Evolutionary conservation across 2,329 filamentous ascomycete species (phyloP).

Genomic region (Leptosphaerulina australis): DNA sequence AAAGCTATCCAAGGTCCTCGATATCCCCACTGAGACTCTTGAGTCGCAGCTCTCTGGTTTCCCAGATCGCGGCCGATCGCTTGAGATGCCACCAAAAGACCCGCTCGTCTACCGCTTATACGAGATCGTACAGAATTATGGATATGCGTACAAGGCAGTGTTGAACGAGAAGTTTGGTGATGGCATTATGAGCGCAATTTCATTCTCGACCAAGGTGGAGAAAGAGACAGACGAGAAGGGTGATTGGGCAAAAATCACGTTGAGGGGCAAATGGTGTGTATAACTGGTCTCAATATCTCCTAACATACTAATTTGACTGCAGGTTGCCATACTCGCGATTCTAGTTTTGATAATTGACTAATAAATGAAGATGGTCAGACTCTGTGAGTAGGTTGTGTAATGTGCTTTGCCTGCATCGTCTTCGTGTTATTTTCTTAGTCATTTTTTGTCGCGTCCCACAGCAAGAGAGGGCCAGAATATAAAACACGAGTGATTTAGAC

Average conservation of each 20-base stretch:
- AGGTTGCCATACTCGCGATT: conserved; percentile 59
- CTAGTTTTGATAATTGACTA: conserved; percentile 27
- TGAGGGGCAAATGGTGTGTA: conserved; percentile 79
- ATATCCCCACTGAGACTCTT: conserved; percentile 63
- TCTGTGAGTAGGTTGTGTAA: no score
- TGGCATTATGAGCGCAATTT: conserved; percentile 96
- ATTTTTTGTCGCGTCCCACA: no score
- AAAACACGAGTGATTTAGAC: no score
- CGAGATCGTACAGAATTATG: conserved; percentile 96
- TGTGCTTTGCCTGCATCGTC: no score
- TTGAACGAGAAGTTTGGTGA: conserved; percentile 83
- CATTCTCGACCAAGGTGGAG: conserved; percentile 87
- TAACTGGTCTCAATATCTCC: neutral
- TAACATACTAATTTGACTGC: conserved; percentile 19
- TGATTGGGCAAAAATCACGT: conserved; percentile 82
- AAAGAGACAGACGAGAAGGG: conserved; percentile 90
- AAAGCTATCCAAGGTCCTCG: conserved; percentile 70
- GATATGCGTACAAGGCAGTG: conserved; percentile 93
- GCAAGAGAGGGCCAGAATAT: no score
- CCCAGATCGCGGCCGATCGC: conserved; percentile 78
- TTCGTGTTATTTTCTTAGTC: no score
- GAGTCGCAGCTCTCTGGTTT: conserved; percentile 70
- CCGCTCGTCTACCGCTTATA: conserved; percentile 89
- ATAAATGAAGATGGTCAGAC: no score
- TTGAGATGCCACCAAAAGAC: conserved; percentile 84